These are phyloP conservation scores for Exutisphaerella laricina DNA, from an alignment of 2,329 filamentous ascomycete species.

Conservation along the genomic window DNA sequence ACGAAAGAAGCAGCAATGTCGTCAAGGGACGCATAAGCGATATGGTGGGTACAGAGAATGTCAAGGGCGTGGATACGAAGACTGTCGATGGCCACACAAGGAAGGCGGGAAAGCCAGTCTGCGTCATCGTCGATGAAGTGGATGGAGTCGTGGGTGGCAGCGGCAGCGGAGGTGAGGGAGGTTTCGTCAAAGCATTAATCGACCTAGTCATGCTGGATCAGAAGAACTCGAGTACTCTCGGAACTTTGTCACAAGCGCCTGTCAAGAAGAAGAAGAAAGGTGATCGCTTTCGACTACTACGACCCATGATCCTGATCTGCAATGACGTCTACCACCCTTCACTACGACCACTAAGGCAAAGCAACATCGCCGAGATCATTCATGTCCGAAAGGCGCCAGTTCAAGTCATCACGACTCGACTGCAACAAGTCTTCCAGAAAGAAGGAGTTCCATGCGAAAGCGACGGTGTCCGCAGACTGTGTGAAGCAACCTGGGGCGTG, in stretches of 20 bases:
- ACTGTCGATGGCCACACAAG: slow-evolving; percentile 51
- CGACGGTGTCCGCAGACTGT: slow-evolving; percentile 79
- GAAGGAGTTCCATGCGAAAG: slow-evolving; percentile 84
- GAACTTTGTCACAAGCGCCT: slow-evolving; percentile 32
- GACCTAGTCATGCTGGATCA: slow-evolving; percentile 83
- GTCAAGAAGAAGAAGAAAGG: slow-evolving; percentile 64
- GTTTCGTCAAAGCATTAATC: slow-evolving; percentile 91
- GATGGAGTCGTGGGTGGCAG: slow-evolving; percentile 85
- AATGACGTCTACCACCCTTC: slow-evolving; percentile 95
- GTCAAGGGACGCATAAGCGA: slow-evolving; percentile 89
- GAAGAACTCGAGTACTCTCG: slow-evolving; percentile 57
- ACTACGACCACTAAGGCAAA: slow-evolving; percentile 75
- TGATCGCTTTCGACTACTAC: slow-evolving; percentile 79
- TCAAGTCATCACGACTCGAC: slow-evolving; percentile 73
- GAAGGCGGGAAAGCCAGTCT: slow-evolving; percentile 79
- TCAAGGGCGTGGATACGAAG: slow-evolving; percentile 62
- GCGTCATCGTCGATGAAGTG: slow-evolving; percentile 92
- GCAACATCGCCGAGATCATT: slow-evolving; percentile 81
- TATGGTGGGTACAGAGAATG: slow-evolving; percentile 88
- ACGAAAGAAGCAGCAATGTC: slow-evolving; percentile 83
- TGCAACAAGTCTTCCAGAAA: slow-evolving; percentile 79
- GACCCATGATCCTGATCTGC: slow-evolving; percentile 89
- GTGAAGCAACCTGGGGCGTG: slow-evolving; percentile 78
- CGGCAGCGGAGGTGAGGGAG: slow-evolving; percentile 70
- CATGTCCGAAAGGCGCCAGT: slow-evolving; percentile 84